phyloP scores from a whole-genome alignment of 1,139 yeast species.

The Lodderomyces beijingensis region DNA sequence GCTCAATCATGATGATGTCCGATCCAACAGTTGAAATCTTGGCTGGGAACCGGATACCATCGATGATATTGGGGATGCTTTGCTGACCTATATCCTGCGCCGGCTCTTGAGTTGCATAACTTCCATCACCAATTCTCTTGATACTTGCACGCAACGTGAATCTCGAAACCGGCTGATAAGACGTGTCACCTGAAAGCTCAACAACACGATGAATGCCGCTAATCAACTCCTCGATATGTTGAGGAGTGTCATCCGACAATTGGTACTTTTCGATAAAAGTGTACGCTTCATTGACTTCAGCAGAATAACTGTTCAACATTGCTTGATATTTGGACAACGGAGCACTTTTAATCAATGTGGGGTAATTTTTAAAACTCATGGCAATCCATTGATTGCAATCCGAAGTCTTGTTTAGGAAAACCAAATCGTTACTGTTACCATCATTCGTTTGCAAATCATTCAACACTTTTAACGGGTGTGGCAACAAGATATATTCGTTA shows the following conservation, averaged over 20 bases:
- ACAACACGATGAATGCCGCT: constrained; percentile 51
- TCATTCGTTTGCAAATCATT: constrained; percentile 29
- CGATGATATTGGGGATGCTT: constrained; percentile 26
- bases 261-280: constrained; percentile 16
- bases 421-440: constrained; percentile 30
- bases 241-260: constrained; percentile 14
- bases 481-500: constrained; percentile 45
- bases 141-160: constrained; percentile 17
- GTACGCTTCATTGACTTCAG: constrained; percentile 8
- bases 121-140: constrained; percentile 27
- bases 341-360: constrained; percentile 76
- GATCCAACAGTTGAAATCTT: constrained; percentile 11
- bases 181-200: constrained; percentile 26
- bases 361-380: constrained; percentile 70
- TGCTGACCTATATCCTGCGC: background rate
- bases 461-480: constrained; percentile 58
- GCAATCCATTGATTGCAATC: constrained; percentile 78
- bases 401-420: constrained; percentile 64
- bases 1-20: constrained; percentile 15
- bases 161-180: constrained; percentile 36
- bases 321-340: constrained; percentile 61
- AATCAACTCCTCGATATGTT: constrained; percentile 31
- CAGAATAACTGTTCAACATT: constrained; percentile 18
- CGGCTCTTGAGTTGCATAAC: constrained; percentile 2
- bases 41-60: constrained; percentile 34